Base-by-base conservation (phyloP, 805 yeast species). In the Spathaspora gorwiae region DNA sequence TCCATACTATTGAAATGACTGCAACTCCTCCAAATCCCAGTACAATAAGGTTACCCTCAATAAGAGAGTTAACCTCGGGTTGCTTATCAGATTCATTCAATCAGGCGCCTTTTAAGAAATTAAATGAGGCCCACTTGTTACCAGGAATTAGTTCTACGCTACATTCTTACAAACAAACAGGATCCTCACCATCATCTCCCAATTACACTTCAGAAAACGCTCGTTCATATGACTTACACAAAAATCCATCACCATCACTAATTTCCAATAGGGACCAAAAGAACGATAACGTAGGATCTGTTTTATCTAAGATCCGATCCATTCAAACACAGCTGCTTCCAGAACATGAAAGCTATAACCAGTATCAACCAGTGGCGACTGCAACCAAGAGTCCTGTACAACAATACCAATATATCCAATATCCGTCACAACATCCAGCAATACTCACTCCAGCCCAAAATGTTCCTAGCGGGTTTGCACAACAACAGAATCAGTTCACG, bases 21-120 rank as follows among this genome's bases (percentile, higher is more conserved):
- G 26, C 26, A 7, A 15, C 31, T 15, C n/a, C 46, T 5, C n/a
- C 35, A 7, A 35, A 47, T 8, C 35, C 45, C 30, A 44, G 39
- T 38, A 47, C 48, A 44, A 49, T 60, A 35, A 59, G 50, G 45
- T 53, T 62, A 45, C 65, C 66, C 11, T 58, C 65, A 1, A 60
- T 62, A 24, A 54, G 45, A 37, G 65, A 62, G 43, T 52, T 62
- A 37, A 60, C 65, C 19, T 47, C 32, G 9, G 32, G 32, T 11
- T 29, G 12, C 6, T 29, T 29, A 11, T 29, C 32, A 5, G 32
- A 29, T 11, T 9, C 32, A 9, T 9, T 29, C 12, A 5, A 11
- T 11, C 32, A 29, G 9, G 3, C 12, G 6, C 12, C 32, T 29
- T 29, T 29, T 11, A 29, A 29, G 3, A 11, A 9, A 11, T 9